Evolutionary conservation across 129 eudicot species (phyloP), one percentile per base, ranked within the genome.

Genomic region (Oenanthe sinensis): DNA sequence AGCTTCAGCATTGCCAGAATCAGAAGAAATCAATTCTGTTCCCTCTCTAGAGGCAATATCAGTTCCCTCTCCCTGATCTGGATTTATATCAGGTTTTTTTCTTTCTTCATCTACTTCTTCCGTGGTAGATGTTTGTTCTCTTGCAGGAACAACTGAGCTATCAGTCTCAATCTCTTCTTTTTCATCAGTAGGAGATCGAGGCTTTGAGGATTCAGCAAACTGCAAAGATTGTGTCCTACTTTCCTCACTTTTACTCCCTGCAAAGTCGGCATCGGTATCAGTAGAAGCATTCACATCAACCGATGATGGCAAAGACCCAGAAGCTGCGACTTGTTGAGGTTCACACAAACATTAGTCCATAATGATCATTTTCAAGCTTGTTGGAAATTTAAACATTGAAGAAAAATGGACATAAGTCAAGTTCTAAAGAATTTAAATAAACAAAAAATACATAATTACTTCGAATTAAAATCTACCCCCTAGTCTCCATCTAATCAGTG

Each of bases 301-400:
- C 84, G 89, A 76, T 37, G 90, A 84, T 46, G 96, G 82, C 96
- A 88, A 86, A 75, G 87, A 47, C 82, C 97, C 96, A 68, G 97
- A 82, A 78, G 88, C 93, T 91, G 82, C 39, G 39, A 77, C 15
- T 74, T 72, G 3, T 24, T 73, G 60, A 65, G 42, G 65, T 76
- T 80, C 82, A 71, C 26, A 72, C 11, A 76, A 52, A 39, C 28
- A 37, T 22, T 14, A 60, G 80, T 40, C n/a, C 43, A 77, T 24
- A 26, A 6, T 43, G 40, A 36, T 6, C 54, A 72, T 13, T 72
- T 44, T 72, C 49, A 39, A 71, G 28, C 75, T 37, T 39, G 16
- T 37, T 3, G 14, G n/a, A 39, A 19, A 39, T 6, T 3, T 30
- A 30, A 15, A 67, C 26, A 37, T 71, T 17, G 9, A 71, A 71